A percentile compares a stretch with the other conserved stretches of the same genome.
phyloP scores from a whole-genome alignment of 257 asterid species.

The Nicotiana tomentosiformis region DNA sequence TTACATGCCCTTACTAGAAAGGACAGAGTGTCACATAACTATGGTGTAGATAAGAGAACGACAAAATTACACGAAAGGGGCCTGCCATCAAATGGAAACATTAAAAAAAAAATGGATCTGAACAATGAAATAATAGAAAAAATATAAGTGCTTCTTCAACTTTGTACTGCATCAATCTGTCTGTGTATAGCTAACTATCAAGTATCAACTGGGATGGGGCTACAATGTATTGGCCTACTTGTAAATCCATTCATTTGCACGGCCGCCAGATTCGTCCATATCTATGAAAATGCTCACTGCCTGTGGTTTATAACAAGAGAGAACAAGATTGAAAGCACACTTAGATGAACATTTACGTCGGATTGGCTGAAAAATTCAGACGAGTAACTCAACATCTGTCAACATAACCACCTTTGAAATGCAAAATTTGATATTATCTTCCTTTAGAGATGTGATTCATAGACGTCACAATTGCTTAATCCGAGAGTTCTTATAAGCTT shows the following conservation, averaged over 20 bases:
- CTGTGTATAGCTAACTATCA: not conserved
- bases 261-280: slow-evolving; percentile 93
- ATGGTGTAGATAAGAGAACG: not conserved
- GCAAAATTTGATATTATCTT: not conserved
- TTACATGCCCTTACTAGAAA: not conserved
- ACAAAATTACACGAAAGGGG: not conserved
- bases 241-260: slow-evolving; percentile 96
- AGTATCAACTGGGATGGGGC: not conserved
- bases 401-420: not conserved
- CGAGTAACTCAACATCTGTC: not conserved
- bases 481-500: not conserved
- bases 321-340: not conserved
- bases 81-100: not conserved
- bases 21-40: not conserved
- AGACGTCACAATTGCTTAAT: not conserved
- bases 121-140: not conserved
- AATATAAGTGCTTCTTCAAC: not conserved
- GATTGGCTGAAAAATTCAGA: not conserved
- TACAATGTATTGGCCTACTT: slow-evolving; percentile 34
- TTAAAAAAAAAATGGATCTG: not conserved
- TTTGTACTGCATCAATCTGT: not conserved
- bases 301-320: slow-evolving; percentile 25
- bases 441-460: not conserved
- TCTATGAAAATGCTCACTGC: slow-evolving; percentile 95
- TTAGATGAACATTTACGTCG: not conserved